These are phyloP conservation scores for Thymus quinquecostatus DNA, from an alignment of 257 asterid genomes.

Conservation along the genomic window DNA sequence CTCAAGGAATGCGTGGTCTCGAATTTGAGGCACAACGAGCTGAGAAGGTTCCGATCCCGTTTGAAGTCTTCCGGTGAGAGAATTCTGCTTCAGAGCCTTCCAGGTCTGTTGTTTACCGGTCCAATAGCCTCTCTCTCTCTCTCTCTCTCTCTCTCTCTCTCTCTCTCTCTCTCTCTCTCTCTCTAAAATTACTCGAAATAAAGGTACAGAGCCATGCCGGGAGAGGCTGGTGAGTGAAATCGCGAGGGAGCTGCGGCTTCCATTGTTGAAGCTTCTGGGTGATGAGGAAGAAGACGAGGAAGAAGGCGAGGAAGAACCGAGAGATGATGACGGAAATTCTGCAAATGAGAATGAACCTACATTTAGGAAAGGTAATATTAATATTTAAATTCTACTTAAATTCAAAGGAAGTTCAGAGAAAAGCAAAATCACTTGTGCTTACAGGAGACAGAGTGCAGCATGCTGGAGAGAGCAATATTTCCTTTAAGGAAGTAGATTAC, in stretches of 20 bases:
- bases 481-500: too few relatives aligned
- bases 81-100: conserved; percentile 69
- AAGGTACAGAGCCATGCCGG: conserved; percentile 76
- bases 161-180: neutral
- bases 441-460: too few relatives aligned
- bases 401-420: too few relatives aligned
- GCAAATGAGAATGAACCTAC: neutral
- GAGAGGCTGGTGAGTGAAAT: conserved; percentile 84
- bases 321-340: neutral
- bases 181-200: neutral
- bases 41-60: conserved; percentile 52
- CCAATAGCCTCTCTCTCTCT: too few relatives aligned
- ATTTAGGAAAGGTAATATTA: neutral
- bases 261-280: conserved; percentile 63
- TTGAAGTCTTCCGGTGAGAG: conserved; percentile 69
- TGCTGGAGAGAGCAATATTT: too few relatives aligned
- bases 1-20: conserved; percentile 79
- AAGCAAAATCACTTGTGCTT: neutral
- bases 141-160: neutral
- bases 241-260: conserved; percentile 70
- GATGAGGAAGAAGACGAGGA: neutral
- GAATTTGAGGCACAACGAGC: conserved; percentile 64
- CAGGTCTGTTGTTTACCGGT: conserved; percentile 49
- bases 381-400: too few relatives aligned
- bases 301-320: neutral